Conservation (phyloP, 2,329 filamentous ascomycete species). For the Aspergillus texensis region DNA sequence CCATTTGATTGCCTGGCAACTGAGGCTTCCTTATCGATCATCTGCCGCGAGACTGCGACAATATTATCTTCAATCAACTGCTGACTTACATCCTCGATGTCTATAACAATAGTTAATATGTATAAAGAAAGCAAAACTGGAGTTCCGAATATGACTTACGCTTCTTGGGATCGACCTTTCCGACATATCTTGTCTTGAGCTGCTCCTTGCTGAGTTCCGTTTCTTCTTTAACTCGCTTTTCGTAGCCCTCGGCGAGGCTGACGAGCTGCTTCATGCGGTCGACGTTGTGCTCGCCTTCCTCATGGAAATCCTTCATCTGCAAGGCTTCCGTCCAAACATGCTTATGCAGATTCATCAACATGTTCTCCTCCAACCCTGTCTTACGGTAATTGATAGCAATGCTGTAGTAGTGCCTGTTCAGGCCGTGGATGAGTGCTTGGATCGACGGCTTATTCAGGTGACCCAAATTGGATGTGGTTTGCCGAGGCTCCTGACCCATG, state of each 20-base stretch:
- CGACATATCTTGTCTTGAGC: constrained; percentile 97
- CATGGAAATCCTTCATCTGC: constrained; percentile 93
- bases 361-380: constrained; percentile 96
- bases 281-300: constrained; percentile 82
- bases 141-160: constrained; percentile 51
- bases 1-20: constrained; percentile 67
- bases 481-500: constrained; percentile 95
- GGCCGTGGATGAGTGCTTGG: constrained; percentile 94
- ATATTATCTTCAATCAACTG: constrained; percentile 99
- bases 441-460: constrained; percentile 99
- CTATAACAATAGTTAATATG: constrained; percentile 41
- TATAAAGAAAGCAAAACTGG: background rate
- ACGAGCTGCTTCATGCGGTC: constrained; percentile 88
- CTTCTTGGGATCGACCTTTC: constrained; percentile 99
- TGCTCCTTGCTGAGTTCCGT: constrained; percentile 96
- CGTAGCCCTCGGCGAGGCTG: constrained; percentile 88
- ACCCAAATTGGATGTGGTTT: constrained; percentile 96
- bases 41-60: constrained; percentile 94
- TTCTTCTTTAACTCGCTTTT: constrained; percentile 98
- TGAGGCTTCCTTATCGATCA: constrained; percentile 99
- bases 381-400: constrained; percentile 99
- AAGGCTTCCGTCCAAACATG: constrained; percentile 98
- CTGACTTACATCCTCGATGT: constrained; percentile 94
- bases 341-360: constrained; percentile 99
- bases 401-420: constrained; percentile 99